These are phyloP conservation scores for Metschnikowia continentalis DNA, from an alignment of 805 yeast genomes.

Conservation along the genomic window DNA sequence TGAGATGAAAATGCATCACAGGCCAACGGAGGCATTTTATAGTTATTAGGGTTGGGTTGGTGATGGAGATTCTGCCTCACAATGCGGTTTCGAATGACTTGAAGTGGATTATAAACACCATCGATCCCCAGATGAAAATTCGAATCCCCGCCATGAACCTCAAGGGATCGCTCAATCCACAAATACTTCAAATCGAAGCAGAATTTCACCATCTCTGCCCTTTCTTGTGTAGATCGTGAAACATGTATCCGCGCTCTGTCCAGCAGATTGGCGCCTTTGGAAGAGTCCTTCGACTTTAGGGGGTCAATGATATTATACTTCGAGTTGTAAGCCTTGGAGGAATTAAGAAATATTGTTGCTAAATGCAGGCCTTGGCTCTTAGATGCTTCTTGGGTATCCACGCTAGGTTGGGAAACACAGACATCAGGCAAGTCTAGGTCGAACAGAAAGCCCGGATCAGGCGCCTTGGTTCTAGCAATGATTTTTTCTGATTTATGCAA, in stretches of 20 bases:
- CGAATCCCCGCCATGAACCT: conserved; percentile 19
- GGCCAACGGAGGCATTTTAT: conserved; percentile 52
- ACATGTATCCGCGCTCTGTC: conserved; percentile 14
- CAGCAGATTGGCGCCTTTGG: conserved; percentile 3
- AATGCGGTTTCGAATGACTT: conserved; percentile 69
- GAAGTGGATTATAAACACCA: conserved; percentile 77
- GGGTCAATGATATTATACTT: conserved; percentile 15
- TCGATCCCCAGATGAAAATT: conserved; percentile 48
- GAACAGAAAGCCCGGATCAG: conserved; percentile 12
- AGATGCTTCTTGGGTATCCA: conserved; percentile 2
- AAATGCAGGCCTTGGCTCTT: conserved; percentile 8
- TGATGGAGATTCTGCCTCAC: conserved; percentile 49
- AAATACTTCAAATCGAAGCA: conserved; percentile 48
- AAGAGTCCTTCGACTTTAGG: conserved; percentile 5
- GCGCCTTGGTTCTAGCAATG: not conserved
- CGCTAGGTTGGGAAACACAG: not conserved
- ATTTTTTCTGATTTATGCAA: conserved; percentile 4
- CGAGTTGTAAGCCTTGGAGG: conserved; percentile 8
- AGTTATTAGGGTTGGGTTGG: conserved; percentile 25
- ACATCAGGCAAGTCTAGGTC: conserved; percentile 9
- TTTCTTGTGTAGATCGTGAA: conserved; percentile 34
- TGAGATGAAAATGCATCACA: conserved; percentile 56
- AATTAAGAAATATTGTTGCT: conserved; percentile 14
- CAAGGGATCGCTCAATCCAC: conserved; percentile 41
- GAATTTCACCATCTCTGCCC: conserved; percentile 49